Evolutionary conservation across 352 stramenopile genomes (phyloP).

Genomic region (Globisporangium carolinianum): DNA sequence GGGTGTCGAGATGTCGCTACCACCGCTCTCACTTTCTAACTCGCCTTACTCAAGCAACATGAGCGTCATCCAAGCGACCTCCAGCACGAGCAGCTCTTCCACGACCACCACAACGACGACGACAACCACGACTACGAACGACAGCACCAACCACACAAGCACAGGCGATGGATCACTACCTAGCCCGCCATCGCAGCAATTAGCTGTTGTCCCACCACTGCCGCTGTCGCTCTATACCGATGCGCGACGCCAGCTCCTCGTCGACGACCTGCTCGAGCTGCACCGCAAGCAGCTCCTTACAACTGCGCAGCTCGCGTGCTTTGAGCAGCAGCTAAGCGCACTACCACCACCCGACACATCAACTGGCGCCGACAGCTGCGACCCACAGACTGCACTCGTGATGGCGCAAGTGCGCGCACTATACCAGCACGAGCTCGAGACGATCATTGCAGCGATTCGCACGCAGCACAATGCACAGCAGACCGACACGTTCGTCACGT

Average conservation of each 20-base stretch:
- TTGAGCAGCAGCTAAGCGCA: slow-evolving; percentile 12
- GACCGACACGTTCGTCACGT: slow-evolving; percentile 31
- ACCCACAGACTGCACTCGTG: slow-evolving; percentile 10
- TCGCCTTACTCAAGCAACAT: too few species aligned
- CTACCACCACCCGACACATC: background rate
- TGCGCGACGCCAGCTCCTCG: slow-evolving; percentile 12
- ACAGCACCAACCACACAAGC: too few species aligned
- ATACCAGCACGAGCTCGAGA: slow-evolving; percentile 35
- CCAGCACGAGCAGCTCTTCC: too few species aligned
- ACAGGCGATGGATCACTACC: slow-evolving; percentile 1
- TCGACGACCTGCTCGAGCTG: slow-evolving; percentile 31
- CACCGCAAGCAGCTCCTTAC: slow-evolving; percentile 24
- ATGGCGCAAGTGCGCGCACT: slow-evolving; percentile 26
- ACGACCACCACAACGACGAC: too few species aligned
- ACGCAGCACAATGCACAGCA: slow-evolving; percentile 47
- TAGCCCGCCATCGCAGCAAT: background rate
- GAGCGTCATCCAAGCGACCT: too few species aligned
- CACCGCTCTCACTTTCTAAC: too few species aligned
- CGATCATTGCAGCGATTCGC: slow-evolving; percentile 38
- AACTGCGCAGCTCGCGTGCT: slow-evolving; percentile 22
- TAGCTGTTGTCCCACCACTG: background rate
- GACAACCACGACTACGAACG: too few species aligned
- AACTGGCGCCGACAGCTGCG: background rate
- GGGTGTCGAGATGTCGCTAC: too few species aligned
- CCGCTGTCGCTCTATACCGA: background rate